Base-by-base conservation (phyloP, 2,329 filamentous ascomycete species). In the Knufia fluminis region DNA sequence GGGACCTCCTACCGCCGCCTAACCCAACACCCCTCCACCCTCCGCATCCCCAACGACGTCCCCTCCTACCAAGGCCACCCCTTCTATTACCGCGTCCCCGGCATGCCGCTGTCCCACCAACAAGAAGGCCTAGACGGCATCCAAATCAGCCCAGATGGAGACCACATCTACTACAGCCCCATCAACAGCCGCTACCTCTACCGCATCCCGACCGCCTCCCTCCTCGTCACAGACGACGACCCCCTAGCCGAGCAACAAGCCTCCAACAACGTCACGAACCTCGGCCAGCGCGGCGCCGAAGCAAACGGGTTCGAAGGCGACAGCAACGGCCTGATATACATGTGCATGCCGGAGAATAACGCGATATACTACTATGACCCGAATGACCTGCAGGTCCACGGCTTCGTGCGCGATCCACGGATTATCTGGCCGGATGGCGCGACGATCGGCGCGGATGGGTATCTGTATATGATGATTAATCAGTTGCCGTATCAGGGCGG, bases 401-500 rank as follows among this genome's bases (percentile, higher is more conserved):
- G 61, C 0, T 72, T 68, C 49, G 59, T 71, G 1, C 55, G 67
- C 19, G 70, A 73, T 49, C 68, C 68, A 10, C 59, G 70, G 20
- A 70, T 71, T 16, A 52, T 73, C 10, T 73, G 67, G 70, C 66
- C 66, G 0, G 68, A 73, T 54, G 67, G 66, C 38, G 65, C 66
- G 14, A 68, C 66, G 41, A 59, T 69, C 14, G 68, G 64, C 0
- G 66, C 61, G 26, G 70, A 73, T 58, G 69, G 65, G 2, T 75
- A 71, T 44, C 56, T 75, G 12, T 74, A 76, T 52, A 57, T 73
- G 50, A 73, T 71, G 47, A 70, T 73, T 53, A 73, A 76, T 53
- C 72, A 76, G 57, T 52, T 76, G 50, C 68, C 67, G 1, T 72
- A 70, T 56, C 69, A 74, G 60, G 65, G 69, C 2, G 64, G 67